phyloP scores from a whole-genome alignment of 225 moss, liverwort and hornwort genomes.

The Bryum argenteum region DNA sequence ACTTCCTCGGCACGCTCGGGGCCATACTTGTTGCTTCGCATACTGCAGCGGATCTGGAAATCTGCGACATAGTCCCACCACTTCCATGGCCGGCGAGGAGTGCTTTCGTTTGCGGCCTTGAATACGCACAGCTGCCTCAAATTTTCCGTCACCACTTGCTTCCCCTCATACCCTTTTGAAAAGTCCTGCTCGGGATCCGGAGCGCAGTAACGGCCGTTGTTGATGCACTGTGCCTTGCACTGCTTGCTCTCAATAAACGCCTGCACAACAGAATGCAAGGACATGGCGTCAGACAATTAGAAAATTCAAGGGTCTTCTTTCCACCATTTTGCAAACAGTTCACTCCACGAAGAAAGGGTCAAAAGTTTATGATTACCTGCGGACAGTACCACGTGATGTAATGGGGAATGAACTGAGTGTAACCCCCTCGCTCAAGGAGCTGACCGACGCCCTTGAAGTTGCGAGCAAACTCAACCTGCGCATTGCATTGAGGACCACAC shows the following conservation, averaged over 20 bases:
- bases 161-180: slow-evolving; percentile 67
- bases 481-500: slow-evolving; percentile 76
- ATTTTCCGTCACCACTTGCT: slow-evolving; percentile 79
- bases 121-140: slow-evolving; percentile 77
- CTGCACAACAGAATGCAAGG: no score
- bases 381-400: no score
- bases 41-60: slow-evolving; percentile 74
- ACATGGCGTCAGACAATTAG: no score
- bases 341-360: no score
- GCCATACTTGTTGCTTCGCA: no score
- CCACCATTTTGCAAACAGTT: no score
- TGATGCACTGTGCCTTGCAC: no score
- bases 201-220: slow-evolving; percentile 86
- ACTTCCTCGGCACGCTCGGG: no score
- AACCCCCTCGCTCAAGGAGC: slow-evolving; percentile 72
- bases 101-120: slow-evolving; percentile 46
- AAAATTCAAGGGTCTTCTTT: no score
- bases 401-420: no score
- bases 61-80: slow-evolving; percentile 95
- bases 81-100: slow-evolving; percentile 52
- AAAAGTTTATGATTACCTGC: no score
- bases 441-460: slow-evolving; percentile 76
- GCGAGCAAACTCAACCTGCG: slow-evolving; percentile 71
- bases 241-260: no score
- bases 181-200: slow-evolving; percentile 90